phyloP scores from a whole-genome alignment of 345 rosid genomes.

The Clausena lansium region DNA sequence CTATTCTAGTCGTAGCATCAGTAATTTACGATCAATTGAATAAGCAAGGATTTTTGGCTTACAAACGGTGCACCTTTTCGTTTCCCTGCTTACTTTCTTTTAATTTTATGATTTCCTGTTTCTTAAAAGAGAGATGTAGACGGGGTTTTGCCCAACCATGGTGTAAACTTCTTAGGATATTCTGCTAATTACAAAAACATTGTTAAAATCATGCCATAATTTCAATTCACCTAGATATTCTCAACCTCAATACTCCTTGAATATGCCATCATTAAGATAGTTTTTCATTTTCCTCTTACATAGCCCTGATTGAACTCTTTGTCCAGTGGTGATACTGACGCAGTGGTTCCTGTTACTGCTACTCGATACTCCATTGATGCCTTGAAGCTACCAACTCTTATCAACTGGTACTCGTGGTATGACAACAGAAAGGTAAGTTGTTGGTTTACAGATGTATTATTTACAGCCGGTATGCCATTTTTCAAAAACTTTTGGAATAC shows the following conservation, averaged over 20 bases:
- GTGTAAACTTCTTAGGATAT: background rate
- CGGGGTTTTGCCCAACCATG: background rate
- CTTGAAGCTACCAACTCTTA: constrained; percentile 57
- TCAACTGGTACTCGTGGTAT: constrained; percentile 90
- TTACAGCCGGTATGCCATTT: background rate
- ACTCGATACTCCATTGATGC: constrained; percentile 87
- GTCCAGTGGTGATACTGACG: constrained; percentile 90
- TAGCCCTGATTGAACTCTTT: constrained; percentile 22
- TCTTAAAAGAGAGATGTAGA: background rate
- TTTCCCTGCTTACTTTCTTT: background rate
- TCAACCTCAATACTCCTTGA: background rate
- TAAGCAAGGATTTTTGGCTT: background rate
- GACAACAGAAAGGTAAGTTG: constrained; percentile 52
- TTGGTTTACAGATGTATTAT: background rate
- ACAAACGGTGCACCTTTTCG: background rate
- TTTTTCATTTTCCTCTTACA: background rate
- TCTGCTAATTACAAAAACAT: background rate
- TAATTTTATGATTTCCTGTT: background rate
- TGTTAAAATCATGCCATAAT: background rate
- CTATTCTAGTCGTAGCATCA: background rate
- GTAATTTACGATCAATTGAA: background rate
- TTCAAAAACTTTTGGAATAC: background rate
- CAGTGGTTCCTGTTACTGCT: constrained; percentile 85
- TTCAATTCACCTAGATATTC: background rate
- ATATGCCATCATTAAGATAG: background rate